Evolutionary conservation across 208 protist genomes (phyloP).

Genomic region (Leishmania turanica): DNA sequence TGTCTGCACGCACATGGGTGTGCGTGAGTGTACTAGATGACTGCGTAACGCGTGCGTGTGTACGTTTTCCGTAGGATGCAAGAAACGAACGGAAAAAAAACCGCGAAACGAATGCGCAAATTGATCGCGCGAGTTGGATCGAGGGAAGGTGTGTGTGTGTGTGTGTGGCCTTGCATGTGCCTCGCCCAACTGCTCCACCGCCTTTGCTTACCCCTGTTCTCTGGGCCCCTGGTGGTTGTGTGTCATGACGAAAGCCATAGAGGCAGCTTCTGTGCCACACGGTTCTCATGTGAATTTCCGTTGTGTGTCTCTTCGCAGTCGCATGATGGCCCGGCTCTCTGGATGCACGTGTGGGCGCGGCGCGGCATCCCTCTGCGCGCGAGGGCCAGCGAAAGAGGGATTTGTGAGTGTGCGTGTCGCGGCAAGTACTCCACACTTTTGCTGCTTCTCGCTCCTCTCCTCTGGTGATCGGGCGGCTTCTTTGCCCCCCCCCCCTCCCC

Average conservation of each 20-base stretch:
- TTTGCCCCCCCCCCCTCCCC: background rate
- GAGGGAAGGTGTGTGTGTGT: no score
- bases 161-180: background rate
- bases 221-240: no score
- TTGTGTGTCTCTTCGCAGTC: background rate
- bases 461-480: background rate
- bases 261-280: background rate
- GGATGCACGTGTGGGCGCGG: background rate
- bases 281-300: background rate
- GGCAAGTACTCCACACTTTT: background rate
- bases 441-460: background rate
- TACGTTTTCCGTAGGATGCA: background rate
- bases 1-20: background rate
- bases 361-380: background rate
- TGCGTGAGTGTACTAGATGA: conserved; percentile 4
- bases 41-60: conserved; percentile 1
- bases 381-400: background rate
- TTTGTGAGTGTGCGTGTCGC: background rate
- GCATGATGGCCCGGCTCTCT: background rate
- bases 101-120: background rate
- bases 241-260: background rate
- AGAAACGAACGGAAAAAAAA: background rate
- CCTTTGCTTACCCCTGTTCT: background rate
- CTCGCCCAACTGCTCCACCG: background rate
- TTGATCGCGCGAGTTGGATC: background rate